Percentiles rank a stretch among this genome's conserved stretches.
phyloP scores from a whole-genome alignment of 371 early-diverging fungal genomes.

The Lichtheimia ornata region DNA sequence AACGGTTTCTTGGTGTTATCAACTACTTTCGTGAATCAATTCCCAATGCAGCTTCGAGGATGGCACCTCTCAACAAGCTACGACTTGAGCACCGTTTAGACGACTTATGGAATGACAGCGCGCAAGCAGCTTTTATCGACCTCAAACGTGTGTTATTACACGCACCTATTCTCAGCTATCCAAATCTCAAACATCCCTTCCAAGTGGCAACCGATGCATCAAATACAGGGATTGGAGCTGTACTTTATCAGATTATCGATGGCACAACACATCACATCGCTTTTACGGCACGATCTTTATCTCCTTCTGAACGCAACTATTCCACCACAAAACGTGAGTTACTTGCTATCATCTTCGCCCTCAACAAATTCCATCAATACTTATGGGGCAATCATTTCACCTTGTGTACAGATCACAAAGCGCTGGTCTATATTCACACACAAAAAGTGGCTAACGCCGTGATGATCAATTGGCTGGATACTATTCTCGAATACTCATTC shows the following conservation, averaged over 20 bases:
- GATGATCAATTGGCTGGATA: constrained; percentile 28
- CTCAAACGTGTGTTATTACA: constrained; percentile 1
- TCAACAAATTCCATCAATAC: constrained; percentile 27
- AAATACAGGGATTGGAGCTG: constrained; percentile 35
- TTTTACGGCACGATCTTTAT: constrained; percentile 15
- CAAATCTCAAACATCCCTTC: constrained; percentile 29
- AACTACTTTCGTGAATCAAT: neutral
- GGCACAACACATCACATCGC: constrained; percentile 16
- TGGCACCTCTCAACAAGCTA: neutral
- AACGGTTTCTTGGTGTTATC: neutral
- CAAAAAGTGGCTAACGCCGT: constrained; percentile 25
- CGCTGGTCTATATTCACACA: constrained; percentile 18
- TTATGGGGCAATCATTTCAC: constrained; percentile 25
- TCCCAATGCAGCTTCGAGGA: neutral
- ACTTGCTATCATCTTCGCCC: constrained; percentile 16
- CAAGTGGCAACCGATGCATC: constrained; percentile 45
- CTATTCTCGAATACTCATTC: constrained; percentile 21
- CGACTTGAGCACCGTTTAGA: neutral
- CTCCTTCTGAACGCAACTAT: constrained; percentile 15
- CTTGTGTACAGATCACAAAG: constrained; percentile 24
- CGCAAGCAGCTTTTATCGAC: constrained; percentile 10
- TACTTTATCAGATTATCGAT: constrained; percentile 23
- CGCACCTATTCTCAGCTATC: constrained; percentile 15
- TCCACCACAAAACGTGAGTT: constrained; percentile 13
- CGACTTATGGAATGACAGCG: neutral